Conservation (phyloP, 2,329 filamentous ascomycete genomes). For the Coniochaeta ligniaria region DNA sequence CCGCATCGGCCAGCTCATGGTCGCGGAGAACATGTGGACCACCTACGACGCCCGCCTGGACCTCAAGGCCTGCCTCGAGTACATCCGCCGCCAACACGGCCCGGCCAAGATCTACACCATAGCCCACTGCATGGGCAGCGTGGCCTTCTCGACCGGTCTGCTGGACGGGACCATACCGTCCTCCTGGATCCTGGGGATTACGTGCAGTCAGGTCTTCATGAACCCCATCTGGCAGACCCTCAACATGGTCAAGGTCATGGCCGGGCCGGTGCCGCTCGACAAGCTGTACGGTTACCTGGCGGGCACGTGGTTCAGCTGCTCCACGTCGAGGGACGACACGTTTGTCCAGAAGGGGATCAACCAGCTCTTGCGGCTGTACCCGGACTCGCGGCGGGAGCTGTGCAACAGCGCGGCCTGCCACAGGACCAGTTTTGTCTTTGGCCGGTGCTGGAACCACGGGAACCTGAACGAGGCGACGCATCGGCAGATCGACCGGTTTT, state of each 20-base stretch:
- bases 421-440: conserved; percentile 52
- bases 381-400: conserved; percentile 44
- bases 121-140: conserved; percentile 57
- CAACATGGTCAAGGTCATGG: conserved; percentile 49
- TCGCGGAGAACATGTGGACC: conserved; percentile 45
- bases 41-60: conserved; percentile 55
- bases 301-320: conserved; percentile 50
- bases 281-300: conserved; percentile 36
- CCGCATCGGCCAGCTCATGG: conserved; percentile 47
- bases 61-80: conserved; percentile 45
- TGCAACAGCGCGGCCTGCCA: conserved; percentile 58
- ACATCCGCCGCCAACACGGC: conserved; percentile 33
- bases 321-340: conserved; percentile 35
- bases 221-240: conserved; percentile 49
- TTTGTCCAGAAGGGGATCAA: conserved; percentile 44
- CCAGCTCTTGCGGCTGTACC: conserved; percentile 51
- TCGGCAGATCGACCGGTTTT: conserved; percentile 51
- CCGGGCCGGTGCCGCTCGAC: conserved; percentile 41
- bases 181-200: conserved; percentile 50
- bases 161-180: conserved; percentile 53
- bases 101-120: conserved; percentile 44
- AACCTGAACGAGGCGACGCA: conserved; percentile 63
- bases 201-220: conserved; percentile 56
- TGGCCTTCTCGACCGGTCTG: conserved; percentile 50
- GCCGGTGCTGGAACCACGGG: conserved; percentile 55